These are phyloP conservation scores for Phytophthora brassicae DNA, from an alignment of 352 stramenopile species.

Conservation along the genomic window DNA sequence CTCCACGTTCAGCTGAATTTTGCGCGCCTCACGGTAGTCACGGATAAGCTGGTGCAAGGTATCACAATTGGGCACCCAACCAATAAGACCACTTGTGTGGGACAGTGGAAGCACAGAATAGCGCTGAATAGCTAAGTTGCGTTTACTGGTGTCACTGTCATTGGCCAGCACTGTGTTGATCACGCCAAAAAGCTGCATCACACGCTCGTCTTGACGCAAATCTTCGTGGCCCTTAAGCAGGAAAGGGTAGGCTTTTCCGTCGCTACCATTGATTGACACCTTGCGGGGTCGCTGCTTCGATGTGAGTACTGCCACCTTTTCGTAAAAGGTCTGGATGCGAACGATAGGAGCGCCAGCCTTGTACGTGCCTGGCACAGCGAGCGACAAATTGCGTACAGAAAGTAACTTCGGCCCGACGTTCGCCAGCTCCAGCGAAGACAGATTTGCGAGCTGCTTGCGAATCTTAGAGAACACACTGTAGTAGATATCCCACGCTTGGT, in stretches of 20 bases:
- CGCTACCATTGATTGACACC: conserved; percentile 97
- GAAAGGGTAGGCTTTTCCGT: conserved; percentile 99
- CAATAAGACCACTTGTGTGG: conserved; percentile 98
- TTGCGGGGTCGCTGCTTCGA: conserved; percentile 99
- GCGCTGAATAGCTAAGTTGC: conserved; percentile 97
- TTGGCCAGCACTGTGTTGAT: conserved; percentile 99
- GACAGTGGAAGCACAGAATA: conserved; percentile 99
- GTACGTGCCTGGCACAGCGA: conserved; percentile 96
- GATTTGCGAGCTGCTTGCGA: conserved; percentile 91
- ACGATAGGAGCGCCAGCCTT: conserved; percentile 85
- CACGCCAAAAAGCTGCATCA: conserved; percentile 99
- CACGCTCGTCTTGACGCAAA: conserved; percentile 99
- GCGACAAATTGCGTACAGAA: conserved; percentile 91
- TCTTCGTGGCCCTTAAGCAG: conserved; percentile 99
- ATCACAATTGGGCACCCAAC: conserved; percentile 99
- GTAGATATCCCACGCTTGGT: conserved; percentile 98
- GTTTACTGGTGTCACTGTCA: conserved; percentile 97
- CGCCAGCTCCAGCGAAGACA: conserved; percentile 96
- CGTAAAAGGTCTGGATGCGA: conserved; percentile 93
- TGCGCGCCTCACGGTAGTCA: conserved; percentile 93
- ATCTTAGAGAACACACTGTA: conserved; percentile 98
- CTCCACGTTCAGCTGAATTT: conserved; percentile 96
- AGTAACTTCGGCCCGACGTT: conserved; percentile 97
- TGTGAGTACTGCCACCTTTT: conserved; percentile 96
- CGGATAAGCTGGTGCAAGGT: conserved; percentile 99